A percentile compares a stretch with the other conserved stretches of the same genome.
These are phyloP conservation scores for Eleusine indica DNA, from an alignment of 176 grass and related monocot genomes.

Conservation along the genomic window DNA sequence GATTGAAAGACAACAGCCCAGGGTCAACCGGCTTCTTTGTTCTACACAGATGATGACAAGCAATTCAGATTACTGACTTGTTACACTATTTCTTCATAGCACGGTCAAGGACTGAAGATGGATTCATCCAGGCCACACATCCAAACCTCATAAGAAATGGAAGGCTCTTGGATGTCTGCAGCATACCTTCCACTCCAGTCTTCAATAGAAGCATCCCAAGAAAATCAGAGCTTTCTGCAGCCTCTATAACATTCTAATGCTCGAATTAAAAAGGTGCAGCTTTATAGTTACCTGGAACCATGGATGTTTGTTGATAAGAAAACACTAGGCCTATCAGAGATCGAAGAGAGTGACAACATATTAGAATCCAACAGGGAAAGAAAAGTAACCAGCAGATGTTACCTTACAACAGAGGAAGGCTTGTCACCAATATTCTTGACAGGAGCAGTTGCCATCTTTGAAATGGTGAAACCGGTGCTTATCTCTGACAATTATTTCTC, in stretches of 20 bases:
- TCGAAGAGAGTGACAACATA: not conserved
- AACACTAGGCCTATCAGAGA: not conserved
- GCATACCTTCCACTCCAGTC: not conserved
- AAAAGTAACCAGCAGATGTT: not conserved
- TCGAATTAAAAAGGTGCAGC: not conserved
- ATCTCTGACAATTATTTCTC: constrained; percentile 69
- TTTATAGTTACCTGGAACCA: not conserved
- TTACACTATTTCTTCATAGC: not conserved
- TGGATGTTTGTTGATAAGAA: constrained; percentile 5
- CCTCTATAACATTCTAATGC: not conserved
- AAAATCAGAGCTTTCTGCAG: constrained; percentile 16
- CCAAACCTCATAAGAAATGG: not conserved
- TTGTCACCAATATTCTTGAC: constrained; percentile 62
- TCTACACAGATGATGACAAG: not conserved
- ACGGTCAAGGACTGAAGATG: not conserved
- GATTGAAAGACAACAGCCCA: not conserved
- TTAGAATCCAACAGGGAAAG: not conserved
- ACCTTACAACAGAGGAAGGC: not conserved
- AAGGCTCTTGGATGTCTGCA: constrained; percentile 1
- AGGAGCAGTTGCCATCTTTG: constrained; percentile 61
- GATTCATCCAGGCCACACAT: constrained; percentile 10
- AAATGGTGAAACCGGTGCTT: constrained; percentile 74
- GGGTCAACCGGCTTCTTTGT: constrained; percentile 3
- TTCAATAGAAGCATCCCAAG: constrained; percentile 12
- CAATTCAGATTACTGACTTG: not conserved